These are phyloP conservation scores for Volvox carteri DNA, from an alignment of 163 green algal genomes.

Conservation along the genomic window DNA sequence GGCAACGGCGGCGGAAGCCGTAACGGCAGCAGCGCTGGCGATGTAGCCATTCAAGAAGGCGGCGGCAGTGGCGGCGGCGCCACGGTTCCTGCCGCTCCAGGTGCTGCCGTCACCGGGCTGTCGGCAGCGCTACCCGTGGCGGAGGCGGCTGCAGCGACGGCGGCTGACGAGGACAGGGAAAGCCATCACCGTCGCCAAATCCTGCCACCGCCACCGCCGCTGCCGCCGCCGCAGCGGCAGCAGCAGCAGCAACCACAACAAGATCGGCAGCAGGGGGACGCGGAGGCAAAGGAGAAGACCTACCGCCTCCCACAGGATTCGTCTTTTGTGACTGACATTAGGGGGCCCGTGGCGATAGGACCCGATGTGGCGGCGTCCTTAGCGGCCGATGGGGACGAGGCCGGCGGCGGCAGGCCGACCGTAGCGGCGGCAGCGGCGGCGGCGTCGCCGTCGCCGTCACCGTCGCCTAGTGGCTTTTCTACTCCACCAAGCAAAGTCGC, in stretches of 20 bases:
- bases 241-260: no score
- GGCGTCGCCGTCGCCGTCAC: neutral
- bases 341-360: neutral
- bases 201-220: neutral
- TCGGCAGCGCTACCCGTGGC: neutral
- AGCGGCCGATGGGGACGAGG: neutral
- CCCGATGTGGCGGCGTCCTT: no score
- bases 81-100: no score
- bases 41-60: no score
- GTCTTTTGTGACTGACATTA: constrained; percentile 25
- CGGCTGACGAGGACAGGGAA: neutral
- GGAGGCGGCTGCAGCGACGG: no score
- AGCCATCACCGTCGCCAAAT: neutral
- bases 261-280: no score
- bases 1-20: neutral
- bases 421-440: neutral
- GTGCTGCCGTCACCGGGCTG: no score
- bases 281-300: neutral
- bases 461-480: no score
- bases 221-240: no score
- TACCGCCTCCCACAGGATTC: constrained; percentile 28
- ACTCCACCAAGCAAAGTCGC: neutral
- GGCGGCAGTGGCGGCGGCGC: no score
- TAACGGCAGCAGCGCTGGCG: no score
- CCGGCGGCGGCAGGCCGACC: neutral